Conservation (phyloP, 2,329 filamentous ascomycete species). For the Grosmannia penicillata region DNA sequence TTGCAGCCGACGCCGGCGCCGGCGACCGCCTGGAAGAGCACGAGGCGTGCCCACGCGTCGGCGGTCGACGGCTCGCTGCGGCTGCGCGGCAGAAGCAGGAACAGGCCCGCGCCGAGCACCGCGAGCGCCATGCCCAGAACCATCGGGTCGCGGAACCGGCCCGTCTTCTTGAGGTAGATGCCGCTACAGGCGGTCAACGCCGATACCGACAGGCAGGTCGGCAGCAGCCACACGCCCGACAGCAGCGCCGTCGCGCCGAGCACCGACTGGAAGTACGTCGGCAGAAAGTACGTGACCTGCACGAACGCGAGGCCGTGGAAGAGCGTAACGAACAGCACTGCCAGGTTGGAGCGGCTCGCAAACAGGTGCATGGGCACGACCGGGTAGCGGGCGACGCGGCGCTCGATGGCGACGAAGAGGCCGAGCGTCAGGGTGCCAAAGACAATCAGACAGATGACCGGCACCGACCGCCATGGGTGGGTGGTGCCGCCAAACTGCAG, state of each 20-base stretch:
- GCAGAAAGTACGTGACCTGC: conserved; percentile 53
- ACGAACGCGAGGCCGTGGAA: conserved; percentile 45
- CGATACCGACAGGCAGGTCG: conserved; percentile 19
- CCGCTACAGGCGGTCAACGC: conserved; percentile 23
- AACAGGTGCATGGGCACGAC: conserved; percentile 56
- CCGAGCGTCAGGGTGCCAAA: conserved; percentile 36
- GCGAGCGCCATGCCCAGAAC: conserved; percentile 32
- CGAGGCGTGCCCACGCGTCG: conserved; percentile 21
- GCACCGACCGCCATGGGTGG: conserved; percentile 44
- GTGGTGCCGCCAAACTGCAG: conserved; percentile 48
- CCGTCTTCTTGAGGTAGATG: conserved; percentile 13
- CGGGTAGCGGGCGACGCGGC: conserved; percentile 46
- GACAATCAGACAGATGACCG: conserved; percentile 47
- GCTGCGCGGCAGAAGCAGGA: conserved; percentile 31
- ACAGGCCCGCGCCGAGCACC: conserved; percentile 38
- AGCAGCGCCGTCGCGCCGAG: conserved; percentile 42
- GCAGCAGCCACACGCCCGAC: conserved; percentile 32
- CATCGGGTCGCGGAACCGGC: conserved; percentile 35
- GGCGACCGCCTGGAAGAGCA: conserved; percentile 37
- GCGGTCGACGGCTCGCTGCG: conserved; percentile 21
- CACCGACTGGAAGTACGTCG: conserved; percentile 59
- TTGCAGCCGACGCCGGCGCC: conserved; percentile 43
- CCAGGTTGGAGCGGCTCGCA: conserved; percentile 36
- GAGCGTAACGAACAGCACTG: conserved; percentile 32
- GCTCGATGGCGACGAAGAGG: conserved; percentile 46